Evolutionary conservation across 1,284 basidiomycete genomes (phyloP), one percentile per base, ranked within the genome.

Genomic region (Veloboletus limbatus): DNA sequence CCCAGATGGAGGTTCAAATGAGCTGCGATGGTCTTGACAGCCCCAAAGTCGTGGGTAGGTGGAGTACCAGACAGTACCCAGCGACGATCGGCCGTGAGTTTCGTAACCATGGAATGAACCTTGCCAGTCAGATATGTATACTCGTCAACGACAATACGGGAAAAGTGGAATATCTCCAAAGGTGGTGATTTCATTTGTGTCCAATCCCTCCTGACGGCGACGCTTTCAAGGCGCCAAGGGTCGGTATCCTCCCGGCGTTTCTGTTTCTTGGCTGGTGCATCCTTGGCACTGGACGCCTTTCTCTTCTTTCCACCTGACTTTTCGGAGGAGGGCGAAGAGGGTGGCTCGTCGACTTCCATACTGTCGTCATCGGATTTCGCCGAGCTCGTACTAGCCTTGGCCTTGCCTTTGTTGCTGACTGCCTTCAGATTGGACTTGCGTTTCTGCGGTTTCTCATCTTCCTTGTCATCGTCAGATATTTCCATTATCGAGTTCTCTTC

Each of bases 61-160:
- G 94, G 95, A 16, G 94, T 97, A 28, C 95, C 94, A 0, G 94
- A 97, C n/a, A 97, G 76, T 4, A 97, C 90, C 94, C 94, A 97
- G 45, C 85, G 86, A 51, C 89, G 79, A 47, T 87, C 83, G 0
- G 91, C 86, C 20, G 83, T 79, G 20, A 96, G 68, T 31, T 78
- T 80, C 3, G 90, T 90, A 24, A 96, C 77, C 56, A 94, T 78
- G 1, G 89, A 76, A 45, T 91, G 84, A 8, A 84, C 76, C 57
- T 88, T 84, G 43, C 88, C 91, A 28, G 88, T 83, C 13, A 96
- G 76, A 63, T 97, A 97, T 1, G 94, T 96, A 67, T 96, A 97
- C 66, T 97, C 94, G 69, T 97, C 95, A 37, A 97, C 85, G 41
- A 97, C 87, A 39, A 91, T 80, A 3, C 94, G 85, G 7, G 88